Evolutionary conservation across 108 stramenopile genomes (phyloP), one percentile per base, ranked within the genome.

Genomic region (Nannochloropsis oceanica): DNA sequence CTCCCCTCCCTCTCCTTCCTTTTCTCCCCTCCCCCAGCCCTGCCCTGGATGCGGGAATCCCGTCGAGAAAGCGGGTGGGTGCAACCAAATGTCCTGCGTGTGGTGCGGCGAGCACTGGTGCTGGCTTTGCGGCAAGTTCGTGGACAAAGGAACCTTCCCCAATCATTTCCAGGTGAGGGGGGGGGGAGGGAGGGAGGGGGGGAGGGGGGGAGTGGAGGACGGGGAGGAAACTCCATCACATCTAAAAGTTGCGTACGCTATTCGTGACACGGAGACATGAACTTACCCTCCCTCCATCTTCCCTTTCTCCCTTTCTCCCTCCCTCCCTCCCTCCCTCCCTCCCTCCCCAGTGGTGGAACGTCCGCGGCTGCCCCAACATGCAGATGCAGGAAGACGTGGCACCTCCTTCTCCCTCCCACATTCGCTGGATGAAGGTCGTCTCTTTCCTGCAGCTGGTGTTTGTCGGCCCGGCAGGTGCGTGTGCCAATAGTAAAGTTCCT

Each of bases 131-230:
- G 43, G 82, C 34, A 79, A 88, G 84, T 26, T 89, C 42, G 89
- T 93, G 26, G 92, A 93, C 84, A 89, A 89, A 59, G 92, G 92
- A 11, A 89, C 92, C 43, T 92, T 93, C 44, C 92, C 92, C 3
- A 82, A 89, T 22, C 92, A 93, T 85, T 93, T 92, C 82, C 86
- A 92, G 81, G 84, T 84, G 84, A 81, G 84, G 13, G 42, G 27
- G 22, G 2, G 5, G 59, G 59, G 2, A n/a, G n/a, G 59, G 59
- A 73, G 59, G 59, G 59, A 73, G 59, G 59, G 59, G 10, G 59
- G 59, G 59, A 9, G 59, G 59, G 59, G 10, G 59, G 2, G 10
- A 9, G 9, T 7, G 59, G 10, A 10, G 59, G 10, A 73, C 8
- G 8, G 8, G 10, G 46, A 18, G 18, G 18, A 18, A 0, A 18